Base-by-base conservation (phyloP, 371 early-diverging fungal genomes). In the Zychaea mexicana region DNA sequence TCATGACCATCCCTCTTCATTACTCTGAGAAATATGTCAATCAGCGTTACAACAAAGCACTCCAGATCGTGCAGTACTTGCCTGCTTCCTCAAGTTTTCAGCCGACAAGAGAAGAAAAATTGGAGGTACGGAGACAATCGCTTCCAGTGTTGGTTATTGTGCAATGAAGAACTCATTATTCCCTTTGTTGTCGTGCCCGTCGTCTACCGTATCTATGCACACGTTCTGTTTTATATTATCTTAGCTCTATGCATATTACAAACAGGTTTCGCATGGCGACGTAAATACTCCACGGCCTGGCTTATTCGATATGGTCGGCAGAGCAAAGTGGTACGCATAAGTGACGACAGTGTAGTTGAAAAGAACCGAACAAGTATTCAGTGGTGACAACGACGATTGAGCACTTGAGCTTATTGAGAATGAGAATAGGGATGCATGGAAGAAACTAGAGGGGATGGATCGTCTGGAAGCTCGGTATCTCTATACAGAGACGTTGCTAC, bases 201-300 rank as follows among this genome's bases (percentile, higher is more conserved):
- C 42, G 15, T 6, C 15, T 12, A n/a, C n/a, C n/a, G n/a, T n/a
- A n/a, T n/a, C n/a, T n/a, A n/a, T n/a, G n/a, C n/a, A n/a, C n/a
- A n/a, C n/a, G n/a, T n/a, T n/a, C n/a, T n/a, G n/a, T n/a, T n/a
- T n/a, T n/a, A n/a, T n/a, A n/a, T 42, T 30, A 32, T 42, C 27
- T 36, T 58, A 82, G 82, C 55, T 82, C 4, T 82, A 82, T 69
- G 79, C 77, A 8, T 70, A 76, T 30, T 79, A 79, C 60, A 82
- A 82, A 31, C 81, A 81, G 71, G 78, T 72, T 12, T 70, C 80
- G 12, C 65, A 72, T 27, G 81, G 81, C 3, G 62, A 81, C 65
- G 65, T 77, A 2, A 71, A 71, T 62, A 74, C 77, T 17, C 69
- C 71, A 61, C 49, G 81, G 22, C 81, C 81, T 1, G 82, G 78